Conservation (phyloP, 2,329 filamentous ascomycete genomes). For the Cladobotryum mycophilum region DNA sequence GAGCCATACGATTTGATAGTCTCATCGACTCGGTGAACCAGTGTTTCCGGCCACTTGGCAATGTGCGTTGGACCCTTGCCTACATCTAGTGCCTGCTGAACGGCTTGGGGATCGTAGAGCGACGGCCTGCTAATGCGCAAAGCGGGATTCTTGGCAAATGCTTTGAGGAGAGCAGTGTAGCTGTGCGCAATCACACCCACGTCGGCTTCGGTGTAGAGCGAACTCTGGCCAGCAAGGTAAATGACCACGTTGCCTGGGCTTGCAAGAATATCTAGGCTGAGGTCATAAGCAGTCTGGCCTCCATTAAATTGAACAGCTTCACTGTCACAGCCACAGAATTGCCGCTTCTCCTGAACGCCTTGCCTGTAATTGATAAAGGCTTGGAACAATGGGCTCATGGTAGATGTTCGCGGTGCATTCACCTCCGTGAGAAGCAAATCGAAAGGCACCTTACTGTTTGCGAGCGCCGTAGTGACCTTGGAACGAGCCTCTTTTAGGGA, state of each 20-base stretch:
- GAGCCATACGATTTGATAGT: constrained; percentile 15
- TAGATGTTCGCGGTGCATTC: constrained; percentile 30
- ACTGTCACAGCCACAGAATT: constrained; percentile 15
- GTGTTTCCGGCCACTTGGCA: constrained; percentile 27
- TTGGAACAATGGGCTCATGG: constrained; percentile 44
- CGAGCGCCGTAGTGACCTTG: constrained; percentile 29
- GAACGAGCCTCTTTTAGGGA: constrained; percentile 15
- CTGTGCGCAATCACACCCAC: no score
- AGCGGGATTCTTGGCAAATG: no score
- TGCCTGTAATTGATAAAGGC: constrained; percentile 29
- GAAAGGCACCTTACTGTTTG: constrained; percentile 41
- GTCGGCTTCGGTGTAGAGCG: no score
- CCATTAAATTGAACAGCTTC: constrained; percentile 13
- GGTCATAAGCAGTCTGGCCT: constrained; percentile 22
- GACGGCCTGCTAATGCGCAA: no score
- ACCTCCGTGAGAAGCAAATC: constrained; percentile 41
- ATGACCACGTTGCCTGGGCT: no score
- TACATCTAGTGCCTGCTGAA: no score
- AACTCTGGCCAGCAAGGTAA: no score
- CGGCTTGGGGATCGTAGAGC: no score
- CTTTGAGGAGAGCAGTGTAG: no score
- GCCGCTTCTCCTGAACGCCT: constrained; percentile 16
- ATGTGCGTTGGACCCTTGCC: no score
- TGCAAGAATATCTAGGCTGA: constrained; percentile 29
- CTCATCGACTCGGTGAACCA: constrained; percentile 30